Percentiles rank a stretch among this genome's conserved stretches.
These are phyloP conservation scores for Cutaneotrichosporon cavernicola DNA, from an alignment of 1,284 basidiomycete species.

Conservation along the genomic window DNA sequence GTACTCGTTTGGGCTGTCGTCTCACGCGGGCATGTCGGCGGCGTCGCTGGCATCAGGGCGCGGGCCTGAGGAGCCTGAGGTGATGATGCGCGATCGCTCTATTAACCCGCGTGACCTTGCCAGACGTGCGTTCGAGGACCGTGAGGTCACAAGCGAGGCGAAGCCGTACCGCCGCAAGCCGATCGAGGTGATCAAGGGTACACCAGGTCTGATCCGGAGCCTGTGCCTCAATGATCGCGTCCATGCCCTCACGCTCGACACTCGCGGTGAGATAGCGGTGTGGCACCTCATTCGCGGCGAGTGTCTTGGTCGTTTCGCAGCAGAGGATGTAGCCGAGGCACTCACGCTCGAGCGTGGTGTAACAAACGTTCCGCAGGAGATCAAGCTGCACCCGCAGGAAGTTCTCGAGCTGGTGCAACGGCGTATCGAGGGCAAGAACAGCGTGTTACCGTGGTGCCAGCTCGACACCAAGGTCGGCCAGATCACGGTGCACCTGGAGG, in stretches of 20 bases:
- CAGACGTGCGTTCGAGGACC: constrained; percentile 65
- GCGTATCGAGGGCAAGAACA: constrained; percentile 87
- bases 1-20: constrained; percentile 56
- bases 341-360: constrained; percentile 47
- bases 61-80: constrained; percentile 24
- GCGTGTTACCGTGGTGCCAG: constrained; percentile 78
- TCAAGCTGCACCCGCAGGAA: constrained; percentile 57
- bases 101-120: constrained; percentile 38
- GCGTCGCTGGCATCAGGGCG: constrained; percentile 65
- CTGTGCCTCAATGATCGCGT: constrained; percentile 84
- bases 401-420: constrained; percentile 82
- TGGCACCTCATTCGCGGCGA: constrained; percentile 85
- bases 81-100: constrained; percentile 12
- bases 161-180: constrained; percentile 63
- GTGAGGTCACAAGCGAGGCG: constrained; percentile 81
- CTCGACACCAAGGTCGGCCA: constrained; percentile 88
- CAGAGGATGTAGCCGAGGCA: constrained; percentile 65
- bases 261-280: constrained; percentile 74
- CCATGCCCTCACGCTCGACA: constrained; percentile 88
- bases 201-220: constrained; percentile 78
- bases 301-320: constrained; percentile 71
- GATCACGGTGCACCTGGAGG: constrained; percentile 81
- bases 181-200: constrained; percentile 71
- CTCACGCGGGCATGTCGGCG: constrained; percentile 59
- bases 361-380: constrained; percentile 42